Base-by-base conservation (phyloP, 2,329 filamentous ascomycete species). In the Colletotrichum incanum region DNA sequence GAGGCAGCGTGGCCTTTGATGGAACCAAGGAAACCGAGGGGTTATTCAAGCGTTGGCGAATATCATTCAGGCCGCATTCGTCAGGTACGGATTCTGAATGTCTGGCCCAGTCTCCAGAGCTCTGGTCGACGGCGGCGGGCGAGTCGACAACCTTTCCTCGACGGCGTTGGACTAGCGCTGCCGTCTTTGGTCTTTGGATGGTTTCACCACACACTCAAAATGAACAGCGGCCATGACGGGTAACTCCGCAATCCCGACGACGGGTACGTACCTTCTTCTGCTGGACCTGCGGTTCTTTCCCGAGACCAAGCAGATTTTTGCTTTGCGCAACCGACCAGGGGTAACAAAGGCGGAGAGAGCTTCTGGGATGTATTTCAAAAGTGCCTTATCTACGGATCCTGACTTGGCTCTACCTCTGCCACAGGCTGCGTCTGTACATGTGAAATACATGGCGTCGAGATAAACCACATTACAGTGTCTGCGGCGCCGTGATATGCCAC, bases 161-260 rank as follows among this genome's bases (percentile, higher is more conserved):
- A 58, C 49, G 56, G 63, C 63, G 56, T 39, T 56, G 55, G 11
- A 39, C 67, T 56, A 67, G 63, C 47, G 41, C 56, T 23, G 55
- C 31, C 60, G 60, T 41, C 45, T 62, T 60, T 67, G 55, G 45
- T 31, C 45, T 62, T 60, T 67, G 63, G 55, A 67, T 41, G 67
- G 63, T 71, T 61, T 71, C 55, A 71, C 64, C 49, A 23, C 49
- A 64, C 49, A 54, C 26, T 64, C 47, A 34, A 28, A 64, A 54
- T 45, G n/a, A 39, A 28, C 37, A 43, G 34, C 20, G 37, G 34
- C 12, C 23, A 23, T 9, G 9, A 52, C 28, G 31, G 59, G 28
- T 26, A 16, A 47, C 47, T 26, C 60, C 45, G n/a, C 16, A 26
- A 39, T 39, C 45, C 23, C 18, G 16, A 45, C 45, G 7, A 37